Percentiles rank a stretch among this genome's conserved stretches.
These are phyloP conservation scores for Euphorbia corollata DNA, from an alignment of 441 rosid genomes.

Conservation along the genomic window DNA sequence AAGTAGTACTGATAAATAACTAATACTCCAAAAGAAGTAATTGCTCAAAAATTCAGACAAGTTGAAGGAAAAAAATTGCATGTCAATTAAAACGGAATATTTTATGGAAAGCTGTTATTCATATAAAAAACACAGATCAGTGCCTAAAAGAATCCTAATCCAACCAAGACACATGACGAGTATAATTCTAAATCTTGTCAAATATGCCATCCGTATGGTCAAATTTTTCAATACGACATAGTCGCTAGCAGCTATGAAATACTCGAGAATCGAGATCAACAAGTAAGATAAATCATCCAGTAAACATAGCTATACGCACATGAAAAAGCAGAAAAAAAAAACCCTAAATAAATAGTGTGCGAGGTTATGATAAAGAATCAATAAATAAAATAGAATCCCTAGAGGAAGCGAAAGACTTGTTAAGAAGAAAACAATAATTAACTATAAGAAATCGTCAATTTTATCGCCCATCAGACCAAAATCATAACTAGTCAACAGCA, in stretches of 20 bases:
- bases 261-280: neutral
- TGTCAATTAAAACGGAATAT: neutral
- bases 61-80: neutral
- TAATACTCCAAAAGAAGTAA: neutral
- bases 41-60: neutral
- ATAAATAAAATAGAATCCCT: neutral
- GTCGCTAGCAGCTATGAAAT: neutral
- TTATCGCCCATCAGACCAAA: constrained; percentile 8
- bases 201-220: neutral
- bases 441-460: neutral
- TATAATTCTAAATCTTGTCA: neutral
- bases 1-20: neutral
- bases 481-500: constrained; percentile 9
- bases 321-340: neutral
- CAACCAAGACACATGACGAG: neutral
- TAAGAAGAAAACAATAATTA: neutral
- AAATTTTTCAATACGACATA: neutral
- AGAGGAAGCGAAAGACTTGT: neutral
- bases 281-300: neutral
- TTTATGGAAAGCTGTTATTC: neutral
- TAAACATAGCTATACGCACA: neutral
- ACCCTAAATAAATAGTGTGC: neutral
- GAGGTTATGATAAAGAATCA: neutral
- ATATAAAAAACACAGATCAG: neutral
- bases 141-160: neutral